Evolutionary conservation across 2,329 filamentous ascomycete genomes (phyloP), one percentile per base, ranked within the genome.

Genomic region (Chrysoporthe austroafricana): DNA sequence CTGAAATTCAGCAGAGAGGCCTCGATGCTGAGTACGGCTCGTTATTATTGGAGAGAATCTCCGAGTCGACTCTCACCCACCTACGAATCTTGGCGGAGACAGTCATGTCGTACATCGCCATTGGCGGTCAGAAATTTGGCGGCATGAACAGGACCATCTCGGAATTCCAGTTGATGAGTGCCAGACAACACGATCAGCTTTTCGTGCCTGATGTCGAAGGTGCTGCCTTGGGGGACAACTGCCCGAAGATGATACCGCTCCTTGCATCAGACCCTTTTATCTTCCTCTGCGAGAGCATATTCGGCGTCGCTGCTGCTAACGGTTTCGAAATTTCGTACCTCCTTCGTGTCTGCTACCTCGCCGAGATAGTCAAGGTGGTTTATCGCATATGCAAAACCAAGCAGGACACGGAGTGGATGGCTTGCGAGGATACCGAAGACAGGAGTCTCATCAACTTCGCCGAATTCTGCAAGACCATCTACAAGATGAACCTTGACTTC

Each of bases 1-100:
- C 92, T 4, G 96, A 99, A 79, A 97, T 98, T 71, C 90, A 94
- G 71, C 94, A 97, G 77, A 91, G 96, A 73, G 96, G 96, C 7
- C 84, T 93, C 3, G 91, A 93, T 73, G 88, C 89, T 32, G 87
- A 91, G 71, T 86, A 87, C 59, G 90, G 92, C 64, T 85, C 88
- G 77, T 95, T 91, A 5, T 81, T 98, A 58, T 79, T 98, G 26
- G 91, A 95, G 72, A 94, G 90, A 74, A 91, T 98, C 63, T 90
- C 96, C 0, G 91, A 95, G 66, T 90, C 97, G 76, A 86, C 88
- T 1, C 82, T 99, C 69, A 96, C 92, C 1, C 94, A 98, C 76
- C 84, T 99, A 39, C 91, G 94, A 61, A 90, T 98, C 39, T 82
- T 98, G 34, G 90, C 93, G 1, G 96, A 97, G 80, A 98, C 94